Percentiles rank a stretch among this genome's conserved stretches.
Conservation (phyloP, 1,284 basidiomycete species). For the Malassezia slooffiae region DNA sequence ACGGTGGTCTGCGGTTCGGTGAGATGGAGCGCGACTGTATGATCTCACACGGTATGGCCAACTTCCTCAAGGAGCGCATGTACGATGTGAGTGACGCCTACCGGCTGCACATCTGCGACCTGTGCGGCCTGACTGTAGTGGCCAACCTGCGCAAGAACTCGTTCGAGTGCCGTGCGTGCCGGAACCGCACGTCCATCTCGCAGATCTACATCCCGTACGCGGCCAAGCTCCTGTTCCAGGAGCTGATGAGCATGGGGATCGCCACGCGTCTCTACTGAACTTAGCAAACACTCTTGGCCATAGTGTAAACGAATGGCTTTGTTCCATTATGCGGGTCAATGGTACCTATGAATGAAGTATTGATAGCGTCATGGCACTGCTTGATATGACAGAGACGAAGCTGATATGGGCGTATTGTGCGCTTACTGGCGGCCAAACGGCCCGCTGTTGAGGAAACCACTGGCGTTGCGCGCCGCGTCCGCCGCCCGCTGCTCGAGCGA, state of each 20-base stretch:
- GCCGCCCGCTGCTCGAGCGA: background rate
- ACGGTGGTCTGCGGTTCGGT: slow-evolving; percentile 97
- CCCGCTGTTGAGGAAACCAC: background rate
- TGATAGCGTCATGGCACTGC: too few species aligned
- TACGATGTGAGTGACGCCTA: slow-evolving; percentile 44
- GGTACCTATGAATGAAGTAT: too few species aligned
- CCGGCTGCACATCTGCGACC: slow-evolving; percentile 43
- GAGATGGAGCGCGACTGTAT: slow-evolving; percentile 99
- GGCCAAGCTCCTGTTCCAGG: slow-evolving; percentile 70
- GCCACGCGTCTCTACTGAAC: slow-evolving; percentile 37
- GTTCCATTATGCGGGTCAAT: too few species aligned
- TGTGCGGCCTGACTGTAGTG: slow-evolving; percentile 40
- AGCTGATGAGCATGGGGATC: slow-evolving; percentile 53
- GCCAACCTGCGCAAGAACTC: slow-evolving; percentile 43
- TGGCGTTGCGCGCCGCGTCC: background rate
- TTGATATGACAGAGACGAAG: too few species aligned
- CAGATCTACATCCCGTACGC: slow-evolving; percentile 49
- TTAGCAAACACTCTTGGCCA: background rate
- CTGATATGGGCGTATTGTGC: too few species aligned
- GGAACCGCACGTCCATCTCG: slow-evolving; percentile 42
- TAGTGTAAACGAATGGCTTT: too few species aligned
- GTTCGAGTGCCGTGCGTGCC: slow-evolving; percentile 43
- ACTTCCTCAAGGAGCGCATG: slow-evolving; percentile 59
- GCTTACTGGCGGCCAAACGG: too few species aligned
- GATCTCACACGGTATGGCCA: slow-evolving; percentile 98